Conservation (phyloP, 2,329 filamentous ascomycete species). For the Myriosclerotinia curreyana region DNA sequence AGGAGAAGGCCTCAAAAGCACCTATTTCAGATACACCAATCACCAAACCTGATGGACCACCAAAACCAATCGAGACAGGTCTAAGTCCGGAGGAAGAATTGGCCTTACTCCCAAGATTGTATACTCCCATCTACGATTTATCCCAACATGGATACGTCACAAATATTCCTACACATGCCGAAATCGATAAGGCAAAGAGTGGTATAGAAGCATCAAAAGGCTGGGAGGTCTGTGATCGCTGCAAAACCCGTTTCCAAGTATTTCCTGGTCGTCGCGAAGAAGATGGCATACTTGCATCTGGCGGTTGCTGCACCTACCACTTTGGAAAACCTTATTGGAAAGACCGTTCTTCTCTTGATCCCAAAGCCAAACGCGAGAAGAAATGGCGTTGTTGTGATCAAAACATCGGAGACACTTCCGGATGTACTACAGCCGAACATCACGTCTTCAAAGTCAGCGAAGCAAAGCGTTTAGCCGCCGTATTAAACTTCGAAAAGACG, state of each 20-base stretch:
- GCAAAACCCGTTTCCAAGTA: constrained; percentile 81
- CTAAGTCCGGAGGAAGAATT: constrained; percentile 67
- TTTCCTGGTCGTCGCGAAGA: constrained; percentile 79
- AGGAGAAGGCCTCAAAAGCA: constrained; percentile 36
- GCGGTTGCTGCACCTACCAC: constrained; percentile 78
- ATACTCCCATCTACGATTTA: constrained; percentile 63
- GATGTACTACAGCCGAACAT: constrained; percentile 66
- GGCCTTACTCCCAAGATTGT: constrained; percentile 57
- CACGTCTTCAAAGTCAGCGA: constrained; percentile 89
- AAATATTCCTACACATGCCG: constrained; percentile 59
- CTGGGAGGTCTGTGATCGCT: constrained; percentile 88
- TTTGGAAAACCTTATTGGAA: constrained; percentile 65
- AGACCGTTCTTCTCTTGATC: constrained; percentile 51
- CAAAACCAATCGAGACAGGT: constrained; percentile 64
- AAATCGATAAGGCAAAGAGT: constrained; percentile 62
- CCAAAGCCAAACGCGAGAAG: constrained; percentile 55
- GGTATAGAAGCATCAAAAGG: constrained; percentile 66
- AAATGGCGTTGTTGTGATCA: constrained; percentile 79
- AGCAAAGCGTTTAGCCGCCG: constrained; percentile 68
- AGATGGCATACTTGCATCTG: constrained; percentile 72
- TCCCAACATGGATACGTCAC: constrained; percentile 73
- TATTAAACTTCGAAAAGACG: constrained; percentile 78
- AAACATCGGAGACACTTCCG: constrained; percentile 65
- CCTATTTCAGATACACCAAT: constrained; percentile 36
- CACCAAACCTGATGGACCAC: constrained; percentile 41